These are phyloP conservation scores for Afroboletus lepidellus DNA, from an alignment of 1,284 basidiomycete species.

Conservation along the genomic window DNA sequence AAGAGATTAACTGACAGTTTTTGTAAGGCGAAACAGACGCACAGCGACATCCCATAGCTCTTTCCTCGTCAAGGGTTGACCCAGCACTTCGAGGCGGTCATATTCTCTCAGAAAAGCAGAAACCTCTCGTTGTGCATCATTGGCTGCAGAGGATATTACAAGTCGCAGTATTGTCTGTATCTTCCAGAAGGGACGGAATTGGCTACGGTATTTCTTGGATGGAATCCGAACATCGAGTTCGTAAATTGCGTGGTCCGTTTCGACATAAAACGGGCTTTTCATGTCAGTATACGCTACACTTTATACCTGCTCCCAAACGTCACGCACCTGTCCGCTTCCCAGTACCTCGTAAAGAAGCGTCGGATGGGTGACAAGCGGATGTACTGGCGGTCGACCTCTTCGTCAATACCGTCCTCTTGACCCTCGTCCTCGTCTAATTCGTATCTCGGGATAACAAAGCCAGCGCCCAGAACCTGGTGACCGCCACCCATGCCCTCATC, in stretches of 20 bases:
- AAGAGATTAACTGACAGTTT: neutral
- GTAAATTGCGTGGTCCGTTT: conserved; percentile 62
- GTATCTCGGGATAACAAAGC: conserved; percentile 35
- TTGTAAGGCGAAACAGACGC: conserved; percentile 16
- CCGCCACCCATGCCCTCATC: conserved; percentile 18
- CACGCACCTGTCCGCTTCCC: conserved; percentile 38
- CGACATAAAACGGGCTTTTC: conserved; percentile 56
- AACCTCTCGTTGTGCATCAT: conserved; percentile 29
- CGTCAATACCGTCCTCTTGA: conserved; percentile 40
- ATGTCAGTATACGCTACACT: neutral
- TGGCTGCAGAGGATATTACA: conserved; percentile 40
- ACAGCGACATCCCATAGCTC: conserved; percentile 43
- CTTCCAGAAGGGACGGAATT: conserved; percentile 49
- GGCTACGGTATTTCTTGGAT: conserved; percentile 41
- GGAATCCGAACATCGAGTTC: conserved; percentile 44
- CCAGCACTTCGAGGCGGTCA: conserved; percentile 37
- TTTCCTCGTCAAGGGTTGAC: conserved; percentile 36
- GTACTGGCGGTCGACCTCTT: conserved; percentile 29
- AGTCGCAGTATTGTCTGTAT: conserved; percentile 50
- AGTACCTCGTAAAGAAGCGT: conserved; percentile 38
- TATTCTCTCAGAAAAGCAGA: conserved; percentile 37
- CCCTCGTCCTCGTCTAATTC: conserved; percentile 44
- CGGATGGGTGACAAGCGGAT: conserved; percentile 38
- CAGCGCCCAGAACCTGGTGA: conserved; percentile 36
- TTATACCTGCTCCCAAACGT: neutral